phyloP scores from a whole-genome alignment of 108 stramenopile genomes.

The Cyclotella cryptica region DNA sequence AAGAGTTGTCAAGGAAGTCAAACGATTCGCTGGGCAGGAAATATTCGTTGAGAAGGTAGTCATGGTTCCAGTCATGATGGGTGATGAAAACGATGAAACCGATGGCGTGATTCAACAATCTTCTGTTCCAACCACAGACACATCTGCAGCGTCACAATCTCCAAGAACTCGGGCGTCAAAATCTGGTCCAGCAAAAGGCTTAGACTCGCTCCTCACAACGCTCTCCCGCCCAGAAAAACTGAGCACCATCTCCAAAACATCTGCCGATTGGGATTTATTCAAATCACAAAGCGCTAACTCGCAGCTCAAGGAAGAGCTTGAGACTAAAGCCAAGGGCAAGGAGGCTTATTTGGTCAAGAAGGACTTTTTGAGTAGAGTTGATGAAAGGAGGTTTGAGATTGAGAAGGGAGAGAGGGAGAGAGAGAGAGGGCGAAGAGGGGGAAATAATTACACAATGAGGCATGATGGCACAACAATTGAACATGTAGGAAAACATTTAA shows the following conservation, averaged over 20 bases:
- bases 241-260: constrained; percentile 86
- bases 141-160: background rate
- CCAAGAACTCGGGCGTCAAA: constrained; percentile 5
- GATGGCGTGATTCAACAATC: constrained; percentile 7
- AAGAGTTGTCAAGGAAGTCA: constrained; percentile 51
- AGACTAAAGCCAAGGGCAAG: constrained; percentile 76
- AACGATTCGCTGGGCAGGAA: constrained; percentile 60
- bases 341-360: constrained; percentile 89
- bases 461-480: too few species aligned
- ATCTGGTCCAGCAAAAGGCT: constrained; percentile 28
- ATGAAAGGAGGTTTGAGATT: constrained; percentile 81
- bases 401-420: constrained; percentile 81
- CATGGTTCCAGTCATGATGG: constrained; percentile 35
- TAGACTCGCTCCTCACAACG: constrained; percentile 72
- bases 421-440: constrained; percentile 62
- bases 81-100: background rate
- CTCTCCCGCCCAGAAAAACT: constrained; percentile 74
- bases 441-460: constrained; percentile 12
- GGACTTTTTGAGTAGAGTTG: constrained; percentile 88
- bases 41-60: constrained; percentile 54
- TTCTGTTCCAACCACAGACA: background rate
- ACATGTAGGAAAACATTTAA: too few species aligned
- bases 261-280: constrained; percentile 90
- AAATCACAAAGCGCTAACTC: constrained; percentile 67
- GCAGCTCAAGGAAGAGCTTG: constrained; percentile 80